Evolutionary conservation across 805 yeast species (phyloP).

Genomic region (Sugiyamaella qingdaonensis): DNA sequence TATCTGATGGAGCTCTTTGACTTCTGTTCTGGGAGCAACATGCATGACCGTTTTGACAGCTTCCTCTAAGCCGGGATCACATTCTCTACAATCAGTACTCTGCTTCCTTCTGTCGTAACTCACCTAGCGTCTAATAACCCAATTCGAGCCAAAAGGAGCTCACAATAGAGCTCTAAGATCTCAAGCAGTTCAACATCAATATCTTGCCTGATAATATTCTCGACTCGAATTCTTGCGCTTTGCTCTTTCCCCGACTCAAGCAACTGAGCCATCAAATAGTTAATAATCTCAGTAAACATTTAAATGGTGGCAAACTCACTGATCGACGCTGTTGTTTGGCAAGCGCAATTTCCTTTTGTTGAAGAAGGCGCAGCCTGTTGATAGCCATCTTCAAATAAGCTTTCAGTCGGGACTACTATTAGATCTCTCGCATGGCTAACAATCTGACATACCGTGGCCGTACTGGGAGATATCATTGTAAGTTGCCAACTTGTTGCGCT

Average conservation of each 20-base stretch:
- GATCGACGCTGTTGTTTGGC: conserved; percentile 70
- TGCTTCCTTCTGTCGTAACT: background rate
- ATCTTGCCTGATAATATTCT: conserved; percentile 79
- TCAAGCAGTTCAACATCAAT: conserved; percentile 75
- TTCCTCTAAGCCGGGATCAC: conserved; percentile 64
- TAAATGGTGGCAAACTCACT: conserved; percentile 27
- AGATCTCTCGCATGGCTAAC: background rate
- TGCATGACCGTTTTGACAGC: conserved; percentile 68
- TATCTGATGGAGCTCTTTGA: conserved; percentile 61
- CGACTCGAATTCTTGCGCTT: conserved; percentile 79
- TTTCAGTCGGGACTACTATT: conserved; percentile 20
- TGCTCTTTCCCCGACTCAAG: conserved; percentile 68
- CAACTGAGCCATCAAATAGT: conserved; percentile 56
- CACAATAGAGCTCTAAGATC: conserved; percentile 76
- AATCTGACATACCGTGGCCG: background rate
- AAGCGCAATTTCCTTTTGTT: conserved; percentile 68
- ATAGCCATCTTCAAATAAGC: conserved; percentile 59
- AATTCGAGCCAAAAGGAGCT: conserved; percentile 70
- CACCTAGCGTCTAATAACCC: conserved; percentile 46
- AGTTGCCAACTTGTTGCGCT: too few relatives aligned
- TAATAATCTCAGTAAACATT: background rate
- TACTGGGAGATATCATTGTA: background rate
- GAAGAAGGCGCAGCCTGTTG: conserved; percentile 63
- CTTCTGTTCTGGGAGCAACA: conserved; percentile 67
- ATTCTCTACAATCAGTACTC: conserved; percentile 25